Conservation (phyloP, 1,284 basidiomycete species). For the Filobasidium uniguttulatum region DNA sequence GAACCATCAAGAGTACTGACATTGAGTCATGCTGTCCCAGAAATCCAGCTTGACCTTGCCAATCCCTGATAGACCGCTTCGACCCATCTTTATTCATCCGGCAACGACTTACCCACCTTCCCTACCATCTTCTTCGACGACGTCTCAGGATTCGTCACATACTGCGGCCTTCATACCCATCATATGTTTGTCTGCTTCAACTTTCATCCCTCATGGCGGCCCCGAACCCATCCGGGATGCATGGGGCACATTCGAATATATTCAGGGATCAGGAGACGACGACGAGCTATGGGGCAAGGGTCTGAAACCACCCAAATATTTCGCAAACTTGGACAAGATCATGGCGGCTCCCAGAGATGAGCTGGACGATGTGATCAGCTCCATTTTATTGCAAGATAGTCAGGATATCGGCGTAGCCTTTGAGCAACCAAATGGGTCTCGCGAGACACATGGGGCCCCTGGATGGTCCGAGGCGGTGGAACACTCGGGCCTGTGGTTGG, state of each 20-base stretch:
- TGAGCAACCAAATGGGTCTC: too few species aligned
- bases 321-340: constrained; percentile 21
- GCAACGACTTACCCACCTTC: constrained; percentile 7
- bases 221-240: constrained; percentile 17
- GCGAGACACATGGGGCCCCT: background rate
- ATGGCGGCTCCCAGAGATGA: constrained; percentile 25
- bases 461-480: background rate
- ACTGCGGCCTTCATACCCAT: constrained; percentile 26
- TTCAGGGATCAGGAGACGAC: constrained; percentile 37
- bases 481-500: background rate
- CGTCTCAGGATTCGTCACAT: constrained; percentile 1
- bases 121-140: constrained; percentile 1
- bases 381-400: constrained; percentile 6
- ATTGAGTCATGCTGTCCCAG: constrained; percentile 14
- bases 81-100: constrained; percentile 32
- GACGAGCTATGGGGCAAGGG: constrained; percentile 38
- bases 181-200: constrained; percentile 34
- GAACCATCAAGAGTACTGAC: too few species aligned
- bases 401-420: too few species aligned
- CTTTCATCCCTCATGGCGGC: constrained; percentile 24
- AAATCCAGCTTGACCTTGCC: constrained; percentile 31
- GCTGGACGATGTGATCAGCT: constrained; percentile 22
- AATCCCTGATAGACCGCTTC: constrained; percentile 27
- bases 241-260: constrained; percentile 33
- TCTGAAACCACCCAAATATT: constrained; percentile 27